Percentiles rank a stretch among this genome's conserved stretches.
phyloP scores from a whole-genome alignment of 169 alveolate species.

The Plasmodium malariae region DNA sequence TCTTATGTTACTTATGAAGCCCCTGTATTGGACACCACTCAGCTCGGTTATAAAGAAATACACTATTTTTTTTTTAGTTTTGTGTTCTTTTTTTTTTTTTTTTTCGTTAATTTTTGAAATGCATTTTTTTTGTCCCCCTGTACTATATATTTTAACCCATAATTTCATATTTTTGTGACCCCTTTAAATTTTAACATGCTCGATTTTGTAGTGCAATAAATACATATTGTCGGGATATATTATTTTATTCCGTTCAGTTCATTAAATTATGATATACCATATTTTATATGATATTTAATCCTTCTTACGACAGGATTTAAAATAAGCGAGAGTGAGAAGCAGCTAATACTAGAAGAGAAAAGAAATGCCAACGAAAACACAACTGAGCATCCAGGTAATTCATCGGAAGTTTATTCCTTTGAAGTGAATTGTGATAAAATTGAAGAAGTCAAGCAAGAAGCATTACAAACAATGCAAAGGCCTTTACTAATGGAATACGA shows the following conservation, averaged over 20 bases:
- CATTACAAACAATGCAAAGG: conserved; percentile 90
- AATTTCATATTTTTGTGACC: no score
- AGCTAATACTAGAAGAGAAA: conserved; percentile 37
- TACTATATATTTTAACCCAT: no score
- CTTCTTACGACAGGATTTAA: conserved; percentile 75
- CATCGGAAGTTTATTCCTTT: conserved; percentile 87
- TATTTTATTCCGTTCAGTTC: no score
- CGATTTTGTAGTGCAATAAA: no score
- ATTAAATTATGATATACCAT: no score
- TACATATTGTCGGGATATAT: no score
- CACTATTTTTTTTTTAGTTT: no score
- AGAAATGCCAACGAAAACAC: conserved; percentile 39
- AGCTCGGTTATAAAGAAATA: conserved; percentile 78
- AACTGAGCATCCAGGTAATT: conserved; percentile 24
- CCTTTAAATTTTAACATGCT: not conserved
- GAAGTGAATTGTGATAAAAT: conserved; percentile 91
- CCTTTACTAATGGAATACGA: conserved; percentile 98
- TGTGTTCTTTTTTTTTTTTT: not conserved
- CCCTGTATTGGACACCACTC: conserved; percentile 80
- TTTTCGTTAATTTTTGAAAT: not conserved
- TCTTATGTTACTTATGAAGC: conserved; percentile 77
- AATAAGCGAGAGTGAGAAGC: conserved; percentile 76
- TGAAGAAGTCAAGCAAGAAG: conserved; percentile 92
- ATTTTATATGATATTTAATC: no score
- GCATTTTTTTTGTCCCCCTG: not conserved